These are phyloP conservation scores for Cladosporium sp. DNA, from an alignment of 2,329 filamentous ascomycete genomes.

Conservation along the genomic window DNA sequence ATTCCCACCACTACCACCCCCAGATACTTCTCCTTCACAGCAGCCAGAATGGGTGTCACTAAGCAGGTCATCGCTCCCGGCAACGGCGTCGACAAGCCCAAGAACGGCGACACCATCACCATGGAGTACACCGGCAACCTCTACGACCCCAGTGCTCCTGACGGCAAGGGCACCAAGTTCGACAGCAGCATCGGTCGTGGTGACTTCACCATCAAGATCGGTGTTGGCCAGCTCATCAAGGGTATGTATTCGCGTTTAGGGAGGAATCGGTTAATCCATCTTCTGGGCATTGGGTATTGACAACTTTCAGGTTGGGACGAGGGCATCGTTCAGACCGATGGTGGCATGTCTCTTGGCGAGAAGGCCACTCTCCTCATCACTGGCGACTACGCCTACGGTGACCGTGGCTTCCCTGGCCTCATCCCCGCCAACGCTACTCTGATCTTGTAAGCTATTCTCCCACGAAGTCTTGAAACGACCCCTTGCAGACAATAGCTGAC, in stretches of 20 bases:
- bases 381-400: conserved; percentile 63
- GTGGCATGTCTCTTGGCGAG: conserved; percentile 83
- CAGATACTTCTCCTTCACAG: conserved; percentile 8
- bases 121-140: conserved; percentile 93
- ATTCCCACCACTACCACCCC: neutral
- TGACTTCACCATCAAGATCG: conserved; percentile 74
- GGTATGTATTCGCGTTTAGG: conserved; percentile 52
- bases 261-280: no score
- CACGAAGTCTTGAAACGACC: neutral
- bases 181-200: conserved; percentile 78
- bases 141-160: conserved; percentile 59
- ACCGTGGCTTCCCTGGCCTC: conserved; percentile 67
- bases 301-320: conserved; percentile 50
- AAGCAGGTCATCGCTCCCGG: conserved; percentile 64
- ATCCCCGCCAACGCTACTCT: conserved; percentile 73
- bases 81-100: conserved; percentile 56
- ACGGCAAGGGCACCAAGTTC: conserved; percentile 73
- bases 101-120: conserved; percentile 66
- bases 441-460: conserved; percentile 71
- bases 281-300: neutral
- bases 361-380: conserved; percentile 81
- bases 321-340: conserved; percentile 56
- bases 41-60: conserved; percentile 52
- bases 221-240: conserved; percentile 78
- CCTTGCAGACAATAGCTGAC: conserved; percentile 1